Evolutionary conservation across 306 rosid species (phyloP).

Genomic region (Quercus variabilis): DNA sequence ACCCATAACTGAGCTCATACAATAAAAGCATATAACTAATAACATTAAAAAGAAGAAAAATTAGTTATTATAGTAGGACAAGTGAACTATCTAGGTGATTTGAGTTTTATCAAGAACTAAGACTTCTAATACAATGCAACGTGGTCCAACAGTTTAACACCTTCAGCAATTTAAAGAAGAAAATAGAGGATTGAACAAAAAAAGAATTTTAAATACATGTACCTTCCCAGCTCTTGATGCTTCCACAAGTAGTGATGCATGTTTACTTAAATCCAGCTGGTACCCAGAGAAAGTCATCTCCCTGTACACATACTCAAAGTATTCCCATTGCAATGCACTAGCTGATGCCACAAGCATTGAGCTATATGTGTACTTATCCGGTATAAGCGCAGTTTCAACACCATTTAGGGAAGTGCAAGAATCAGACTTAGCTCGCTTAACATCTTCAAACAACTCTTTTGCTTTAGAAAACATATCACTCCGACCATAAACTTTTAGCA

Average conservation of each 20-base stretch:
- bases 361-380: conserved; percentile 66
- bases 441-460: conserved; percentile 76
- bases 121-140: background rate
- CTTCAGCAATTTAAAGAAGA: conserved; percentile 11
- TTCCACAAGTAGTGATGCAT: conserved; percentile 49
- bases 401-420: conserved; percentile 19
- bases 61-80: background rate
- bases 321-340: conserved; percentile 87
- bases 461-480: conserved; percentile 80
- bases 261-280: conserved; percentile 66
- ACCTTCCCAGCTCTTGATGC: conserved; percentile 96
- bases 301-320: conserved; percentile 83
- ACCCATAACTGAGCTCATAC: background rate
- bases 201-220: background rate
- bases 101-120: background rate
- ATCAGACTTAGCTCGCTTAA: conserved; percentile 41
- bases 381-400: conserved; percentile 31
- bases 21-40: background rate
- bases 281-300: conserved; percentile 75
- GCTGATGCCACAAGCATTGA: conserved; percentile 79
- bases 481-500: conserved; percentile 79
- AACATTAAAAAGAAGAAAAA: background rate
- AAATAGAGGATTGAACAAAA: background rate
- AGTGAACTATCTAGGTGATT: background rate
- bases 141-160: background rate